Evolutionary conservation across 2,329 filamentous ascomycete species (phyloP).

Genomic region (Phialophora tarda): DNA sequence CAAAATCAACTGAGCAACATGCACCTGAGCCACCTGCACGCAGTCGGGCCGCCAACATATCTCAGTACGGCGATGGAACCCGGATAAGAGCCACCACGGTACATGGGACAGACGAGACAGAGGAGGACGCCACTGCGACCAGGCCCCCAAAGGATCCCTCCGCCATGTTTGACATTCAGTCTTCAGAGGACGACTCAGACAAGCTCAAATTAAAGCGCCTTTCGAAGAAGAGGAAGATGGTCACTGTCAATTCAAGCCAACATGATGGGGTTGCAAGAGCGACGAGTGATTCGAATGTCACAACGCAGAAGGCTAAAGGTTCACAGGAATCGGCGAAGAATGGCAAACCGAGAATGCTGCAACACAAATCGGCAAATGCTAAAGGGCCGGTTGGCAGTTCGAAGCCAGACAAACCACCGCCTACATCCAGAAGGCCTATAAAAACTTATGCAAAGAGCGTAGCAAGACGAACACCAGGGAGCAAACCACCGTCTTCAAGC

Average conservation of each 20-base stretch:
- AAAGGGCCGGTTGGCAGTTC: neutral
- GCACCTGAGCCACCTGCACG: constrained; percentile 1
- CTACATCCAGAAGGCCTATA: constrained; percentile 3
- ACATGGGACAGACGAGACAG: neutral
- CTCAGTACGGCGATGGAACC: neutral
- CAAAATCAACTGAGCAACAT: neutral
- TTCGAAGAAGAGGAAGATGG: constrained; percentile 34
- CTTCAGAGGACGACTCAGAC: constrained; percentile 37
- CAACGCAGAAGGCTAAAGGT: neutral
- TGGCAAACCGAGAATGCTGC: constrained; percentile 1
- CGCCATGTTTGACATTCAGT: constrained; percentile 39
- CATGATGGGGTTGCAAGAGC: neutral
- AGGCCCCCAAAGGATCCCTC: constrained; percentile 10
- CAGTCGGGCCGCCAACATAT: neutral
- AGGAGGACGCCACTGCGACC: neutral
- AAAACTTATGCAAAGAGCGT: neutral
- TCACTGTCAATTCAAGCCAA: constrained; percentile 8
- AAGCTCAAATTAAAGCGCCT: constrained; percentile 12
- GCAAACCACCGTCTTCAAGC: constrained; percentile 4
- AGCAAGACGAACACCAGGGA: neutral
- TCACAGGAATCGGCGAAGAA: neutral
- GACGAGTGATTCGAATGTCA: neutral
- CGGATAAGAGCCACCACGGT: neutral
- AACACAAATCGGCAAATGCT: neutral
- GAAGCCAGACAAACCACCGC: constrained; percentile 10